These are phyloP conservation scores for Moringa oleifera DNA, from an alignment of 345 rosid species.

Conservation along the genomic window DNA sequence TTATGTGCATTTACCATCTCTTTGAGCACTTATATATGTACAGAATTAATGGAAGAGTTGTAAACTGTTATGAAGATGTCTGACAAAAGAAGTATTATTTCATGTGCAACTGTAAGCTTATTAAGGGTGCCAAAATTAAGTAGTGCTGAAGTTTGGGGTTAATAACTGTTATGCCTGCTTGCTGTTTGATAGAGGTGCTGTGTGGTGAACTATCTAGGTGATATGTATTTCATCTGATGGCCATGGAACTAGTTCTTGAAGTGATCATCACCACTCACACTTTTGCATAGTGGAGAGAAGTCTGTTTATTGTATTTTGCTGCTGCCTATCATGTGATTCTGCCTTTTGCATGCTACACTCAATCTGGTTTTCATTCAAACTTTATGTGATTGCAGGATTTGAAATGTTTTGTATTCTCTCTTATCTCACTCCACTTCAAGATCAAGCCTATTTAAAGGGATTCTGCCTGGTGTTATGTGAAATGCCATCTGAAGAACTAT, in stretches of 20 bases:
- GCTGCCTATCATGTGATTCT: background rate
- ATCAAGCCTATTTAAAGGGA: constrained; percentile 83
- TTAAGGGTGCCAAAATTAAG: background rate
- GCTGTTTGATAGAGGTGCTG: background rate
- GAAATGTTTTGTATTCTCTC: constrained; percentile 98
- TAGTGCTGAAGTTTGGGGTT: too few relatives aligned
- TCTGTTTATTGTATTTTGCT: background rate
- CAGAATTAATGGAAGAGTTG: too few relatives aligned
- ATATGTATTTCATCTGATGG: background rate
- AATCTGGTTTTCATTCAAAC: constrained; percentile 11
- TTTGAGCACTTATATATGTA: too few relatives aligned
- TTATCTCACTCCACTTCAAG: constrained; percentile 98
- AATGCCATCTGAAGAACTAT: background rate
- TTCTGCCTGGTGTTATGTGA: too few relatives aligned
- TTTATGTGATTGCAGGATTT: constrained; percentile 71
- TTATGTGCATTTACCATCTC: too few relatives aligned
- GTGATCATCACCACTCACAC: background rate
- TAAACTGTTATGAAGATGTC: too few relatives aligned
- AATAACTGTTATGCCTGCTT: too few relatives aligned
- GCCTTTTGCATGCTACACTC: background rate
- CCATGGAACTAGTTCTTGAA: background rate
- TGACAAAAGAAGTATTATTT: too few relatives aligned
- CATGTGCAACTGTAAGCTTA: background rate
- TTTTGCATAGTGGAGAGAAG: background rate
- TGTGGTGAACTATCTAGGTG: background rate